Conservation (phyloP, 163 green algal genomes). For the Chlamydomonas reinhardtii region DNA sequence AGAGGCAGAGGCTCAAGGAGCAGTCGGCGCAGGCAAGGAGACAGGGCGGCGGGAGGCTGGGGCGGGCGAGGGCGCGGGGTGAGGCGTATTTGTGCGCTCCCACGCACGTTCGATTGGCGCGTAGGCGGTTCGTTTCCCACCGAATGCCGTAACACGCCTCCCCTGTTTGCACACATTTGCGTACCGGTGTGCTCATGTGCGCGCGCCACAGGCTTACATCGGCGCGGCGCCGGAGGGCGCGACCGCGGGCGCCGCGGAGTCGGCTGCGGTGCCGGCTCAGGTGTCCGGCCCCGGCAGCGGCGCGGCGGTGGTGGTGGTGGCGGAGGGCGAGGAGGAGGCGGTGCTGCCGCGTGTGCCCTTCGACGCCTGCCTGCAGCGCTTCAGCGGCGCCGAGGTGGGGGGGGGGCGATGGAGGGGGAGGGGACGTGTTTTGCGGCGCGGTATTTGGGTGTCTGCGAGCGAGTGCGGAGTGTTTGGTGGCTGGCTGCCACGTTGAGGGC, state of each 20-base stretch:
- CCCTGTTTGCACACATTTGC: no score
- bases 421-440: no score
- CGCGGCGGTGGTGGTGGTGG: slow-evolving; percentile 36
- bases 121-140: no score
- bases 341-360: slow-evolving; percentile 88
- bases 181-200: no score
- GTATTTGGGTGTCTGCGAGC: no score
- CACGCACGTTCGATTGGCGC: no score
- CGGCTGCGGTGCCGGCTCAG: not conserved
- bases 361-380: slow-evolving; percentile 86
- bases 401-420: not conserved
- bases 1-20: slow-evolving; percentile 80
- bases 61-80: not conserved
- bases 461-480: no score
- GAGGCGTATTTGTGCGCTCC: no score
- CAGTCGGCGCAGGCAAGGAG: slow-evolving; percentile 45
- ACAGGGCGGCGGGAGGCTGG: not conserved
- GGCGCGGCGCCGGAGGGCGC: slow-evolving; percentile 36
- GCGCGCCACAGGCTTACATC: slow-evolving; percentile 71
- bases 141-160: no score
- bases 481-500: no score
- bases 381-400: slow-evolving; percentile 66
- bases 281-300: slow-evolving; percentile 32
- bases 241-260: not conserved
- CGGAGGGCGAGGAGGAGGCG: slow-evolving; percentile 58